Percentiles rank a stretch among this genome's conserved stretches.
Conservation (phyloP, 371 early-diverging fungal species). For the Mucor velutinosus region DNA sequence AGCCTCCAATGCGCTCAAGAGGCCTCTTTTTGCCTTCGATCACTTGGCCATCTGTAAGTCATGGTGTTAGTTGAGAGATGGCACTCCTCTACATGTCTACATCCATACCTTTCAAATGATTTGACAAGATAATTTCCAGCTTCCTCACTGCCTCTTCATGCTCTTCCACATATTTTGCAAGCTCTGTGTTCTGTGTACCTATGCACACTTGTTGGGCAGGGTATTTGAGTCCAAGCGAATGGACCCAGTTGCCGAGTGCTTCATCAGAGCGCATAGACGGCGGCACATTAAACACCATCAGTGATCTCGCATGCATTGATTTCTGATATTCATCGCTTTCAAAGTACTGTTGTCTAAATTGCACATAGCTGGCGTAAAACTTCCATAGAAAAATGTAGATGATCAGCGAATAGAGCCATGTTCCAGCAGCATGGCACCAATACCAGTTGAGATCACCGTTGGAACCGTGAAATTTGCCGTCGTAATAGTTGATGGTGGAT, state of each 20-base stretch:
- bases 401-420: constrained; percentile 59
- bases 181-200: constrained; percentile 67
- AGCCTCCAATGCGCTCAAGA: constrained; percentile 39
- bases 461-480: constrained; percentile 28
- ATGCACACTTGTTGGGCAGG: constrained; percentile 65
- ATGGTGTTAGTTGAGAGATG: background rate
- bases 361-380: constrained; percentile 57
- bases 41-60: constrained; percentile 43
- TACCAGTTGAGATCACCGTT: constrained; percentile 47
- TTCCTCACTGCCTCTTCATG: constrained; percentile 69
- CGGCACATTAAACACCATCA: constrained; percentile 76
- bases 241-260: constrained; percentile 57
- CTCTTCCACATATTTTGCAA: constrained; percentile 70
- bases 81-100: too few relatives aligned
- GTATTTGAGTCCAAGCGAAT: constrained; percentile 43
- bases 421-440: constrained; percentile 62
- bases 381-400: constrained; percentile 49
- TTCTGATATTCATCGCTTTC: constrained; percentile 63
- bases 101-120: constrained; percentile 50
- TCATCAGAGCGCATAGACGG: constrained; percentile 58
- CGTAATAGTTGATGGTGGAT: constrained; percentile 39
- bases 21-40: constrained; percentile 53
- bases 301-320: constrained; percentile 62
- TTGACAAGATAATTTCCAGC: constrained; percentile 68
- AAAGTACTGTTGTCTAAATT: constrained; percentile 60